These are phyloP conservation scores for Musa schizocarpa DNA, from an alignment of 176 grass and related monocot species.

Conservation along the genomic window DNA sequence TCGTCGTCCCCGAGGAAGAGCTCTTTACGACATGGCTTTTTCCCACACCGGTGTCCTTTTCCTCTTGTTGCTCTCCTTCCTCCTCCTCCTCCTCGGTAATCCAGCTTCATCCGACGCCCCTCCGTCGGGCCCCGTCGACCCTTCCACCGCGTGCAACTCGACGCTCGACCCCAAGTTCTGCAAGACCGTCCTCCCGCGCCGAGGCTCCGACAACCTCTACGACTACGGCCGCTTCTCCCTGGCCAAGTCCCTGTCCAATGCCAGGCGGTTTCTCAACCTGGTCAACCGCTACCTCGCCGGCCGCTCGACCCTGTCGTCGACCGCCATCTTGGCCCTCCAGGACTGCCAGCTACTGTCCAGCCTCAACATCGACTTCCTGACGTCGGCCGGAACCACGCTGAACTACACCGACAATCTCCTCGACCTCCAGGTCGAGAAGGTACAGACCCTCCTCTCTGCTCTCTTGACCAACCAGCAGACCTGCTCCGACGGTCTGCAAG, in stretches of 20 bases:
- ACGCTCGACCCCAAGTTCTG: conserved; percentile 62
- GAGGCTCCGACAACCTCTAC: conserved; percentile 48
- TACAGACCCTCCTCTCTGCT: conserved; percentile 73
- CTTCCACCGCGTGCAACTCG: conserved; percentile 43
- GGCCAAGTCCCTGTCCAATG: conserved; percentile 51
- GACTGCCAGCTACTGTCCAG: conserved; percentile 65
- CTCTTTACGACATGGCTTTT: not conserved
- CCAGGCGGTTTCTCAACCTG: conserved; percentile 37
- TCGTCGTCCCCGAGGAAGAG: not conserved
- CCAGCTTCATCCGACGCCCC: conserved; percentile 20
- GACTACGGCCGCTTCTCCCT: conserved; percentile 65
- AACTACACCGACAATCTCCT: conserved; percentile 34
- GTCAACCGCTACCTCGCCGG: conserved; percentile 43
- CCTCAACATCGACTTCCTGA: conserved; percentile 75
- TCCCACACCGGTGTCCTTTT: not conserved
- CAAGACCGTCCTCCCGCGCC: conserved; percentile 41
- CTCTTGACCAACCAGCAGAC: conserved; percentile 90
- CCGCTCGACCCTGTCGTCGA: conserved; percentile 31
- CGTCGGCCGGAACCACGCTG: conserved; percentile 34
- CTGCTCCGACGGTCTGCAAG: conserved; percentile 55
- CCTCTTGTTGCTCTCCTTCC: not conserved
- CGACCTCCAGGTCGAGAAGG: conserved; percentile 53
- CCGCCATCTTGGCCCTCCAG: conserved; percentile 40
- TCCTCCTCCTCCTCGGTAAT: not conserved
- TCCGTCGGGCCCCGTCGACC: conserved; percentile 35